These are phyloP conservation scores for Cocos nucifera DNA, from an alignment of 176 grass and related monocot species.

Conservation along the genomic window DNA sequence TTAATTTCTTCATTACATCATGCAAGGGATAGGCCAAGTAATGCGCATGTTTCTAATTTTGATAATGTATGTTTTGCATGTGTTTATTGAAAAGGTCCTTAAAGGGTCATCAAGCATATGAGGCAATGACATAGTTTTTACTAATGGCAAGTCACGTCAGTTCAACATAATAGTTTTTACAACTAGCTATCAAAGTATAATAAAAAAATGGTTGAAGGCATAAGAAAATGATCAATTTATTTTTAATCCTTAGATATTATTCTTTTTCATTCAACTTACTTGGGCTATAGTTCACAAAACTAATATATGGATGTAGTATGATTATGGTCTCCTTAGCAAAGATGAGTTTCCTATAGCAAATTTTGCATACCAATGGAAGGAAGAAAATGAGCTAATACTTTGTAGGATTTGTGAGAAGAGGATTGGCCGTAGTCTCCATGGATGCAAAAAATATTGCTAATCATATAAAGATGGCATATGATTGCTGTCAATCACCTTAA, in stretches of 20 bases:
- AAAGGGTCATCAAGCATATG: constrained; percentile 13
- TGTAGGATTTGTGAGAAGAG: neutral
- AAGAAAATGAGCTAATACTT: neutral
- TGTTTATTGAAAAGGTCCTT: constrained; percentile 20
- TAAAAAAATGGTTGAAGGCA: constrained; percentile 23
- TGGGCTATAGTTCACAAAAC: too few species aligned
- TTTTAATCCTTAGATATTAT: neutral
- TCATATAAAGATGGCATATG: neutral
- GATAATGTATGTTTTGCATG: neutral
- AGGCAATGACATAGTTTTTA: constrained; percentile 3
- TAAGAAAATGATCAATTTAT: neutral
- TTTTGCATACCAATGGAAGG: neutral
- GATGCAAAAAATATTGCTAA: neutral
- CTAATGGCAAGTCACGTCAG: neutral
- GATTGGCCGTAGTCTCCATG: neutral
- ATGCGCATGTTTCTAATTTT: too few species aligned
- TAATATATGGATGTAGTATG: neutral
- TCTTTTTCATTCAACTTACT: too few species aligned
- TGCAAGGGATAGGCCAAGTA: too few species aligned
- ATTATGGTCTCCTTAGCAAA: neutral
- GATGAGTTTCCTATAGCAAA: neutral
- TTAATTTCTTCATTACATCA: constrained; percentile 2
- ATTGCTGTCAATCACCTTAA: too few species aligned
- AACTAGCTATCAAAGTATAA: constrained; percentile 5
- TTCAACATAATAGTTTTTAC: constrained; percentile 16